Evolutionary conservation across 306 rosid species (phyloP), one percentile per base, ranked within the genome.

Genomic region (Senna tora): DNA sequence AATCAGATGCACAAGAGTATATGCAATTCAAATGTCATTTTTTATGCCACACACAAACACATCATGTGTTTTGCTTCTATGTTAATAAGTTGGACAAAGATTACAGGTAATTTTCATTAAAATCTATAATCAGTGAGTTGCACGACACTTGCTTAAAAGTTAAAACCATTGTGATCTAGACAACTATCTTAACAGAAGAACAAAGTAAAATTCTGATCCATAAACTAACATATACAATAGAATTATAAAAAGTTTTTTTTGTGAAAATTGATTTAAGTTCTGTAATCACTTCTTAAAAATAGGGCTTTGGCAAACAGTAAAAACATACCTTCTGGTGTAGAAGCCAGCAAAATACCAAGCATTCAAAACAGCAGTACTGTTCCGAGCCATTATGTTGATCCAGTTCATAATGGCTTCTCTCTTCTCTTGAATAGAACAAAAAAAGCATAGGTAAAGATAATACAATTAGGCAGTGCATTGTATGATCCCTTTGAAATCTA

Each of bases 331-430:
- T 78, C 97, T 96, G 65, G 97, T 90, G 83, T 74, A 57, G 81
- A 93, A 82, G 80, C 98, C 98, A 32, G 98, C 97, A 38, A 90
- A 87, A 87, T 87, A 93, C 98, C 98, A 93, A 47, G 98, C 98
- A 81, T 85, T 87, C 56, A 90, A 78, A 75, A 93, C 85, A 46
- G 34, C 85, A 56, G 82, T 46, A 50, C 96, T 5, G 90, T 80
- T 57, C 79, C 93, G 3, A 74, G 86, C 81, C 81, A 68, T 65
- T 36, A 70, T 39, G 66, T 63, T 80, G 82, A 74, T 67, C 68
- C 42, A 34, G 73, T 71, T 84, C 76, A 55, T 53, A 58, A 19
- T 58, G 64, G 13, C 1, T 58, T n/a, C 22, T 32, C 42, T 32
- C 13, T 32, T 15, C 7, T 22, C 15, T 43, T 58, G 22, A 58